These are phyloP conservation scores for Houttuynia cordata DNA, from an alignment of 164 flowering plant genomes.

Conservation along the genomic window DNA sequence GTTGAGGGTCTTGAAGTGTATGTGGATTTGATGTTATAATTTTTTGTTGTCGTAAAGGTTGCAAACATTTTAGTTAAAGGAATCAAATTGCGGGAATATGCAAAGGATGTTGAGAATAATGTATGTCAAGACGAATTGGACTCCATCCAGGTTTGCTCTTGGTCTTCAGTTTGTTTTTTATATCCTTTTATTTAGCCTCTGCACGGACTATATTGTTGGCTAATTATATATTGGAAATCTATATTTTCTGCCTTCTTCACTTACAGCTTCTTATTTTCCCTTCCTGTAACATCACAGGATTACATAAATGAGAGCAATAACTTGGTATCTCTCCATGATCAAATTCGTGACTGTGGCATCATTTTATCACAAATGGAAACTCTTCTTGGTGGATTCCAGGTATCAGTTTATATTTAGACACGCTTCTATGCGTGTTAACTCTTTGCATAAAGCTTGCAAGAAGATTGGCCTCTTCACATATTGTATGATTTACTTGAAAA, in stretches of 20 bases:
- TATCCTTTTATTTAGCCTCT: not conserved
- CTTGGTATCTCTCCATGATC: conserved; percentile 90
- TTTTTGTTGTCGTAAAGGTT: conserved; percentile 37
- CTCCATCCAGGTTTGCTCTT: conserved; percentile 65
- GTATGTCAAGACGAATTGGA: conserved; percentile 79
- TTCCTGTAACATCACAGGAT: conserved; percentile 38
- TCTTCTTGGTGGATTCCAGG: conserved; percentile 97
- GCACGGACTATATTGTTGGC: not conserved
- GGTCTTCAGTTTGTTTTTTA: no score
- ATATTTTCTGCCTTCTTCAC: not conserved
- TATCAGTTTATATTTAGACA: conserved; percentile 12
- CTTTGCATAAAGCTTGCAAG: no score
- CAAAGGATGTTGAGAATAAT: conserved; percentile 87
- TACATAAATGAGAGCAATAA: conserved; percentile 95
- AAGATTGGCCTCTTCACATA: no score
- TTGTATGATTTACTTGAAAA: no score
- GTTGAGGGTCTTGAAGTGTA: no score
- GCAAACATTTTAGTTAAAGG: conserved; percentile 82
- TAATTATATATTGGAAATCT: not conserved
- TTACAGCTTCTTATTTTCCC: not conserved
- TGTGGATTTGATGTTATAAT: not conserved
- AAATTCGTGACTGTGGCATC: conserved; percentile 85
- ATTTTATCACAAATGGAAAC: conserved; percentile 96
- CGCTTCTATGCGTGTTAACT: no score
- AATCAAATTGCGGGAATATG: conserved; percentile 60